These are phyloP conservation scores for Paraphaeosphaeria sporulosa DNA, from an alignment of 2,329 filamentous ascomycete species.

Conservation along the genomic window DNA sequence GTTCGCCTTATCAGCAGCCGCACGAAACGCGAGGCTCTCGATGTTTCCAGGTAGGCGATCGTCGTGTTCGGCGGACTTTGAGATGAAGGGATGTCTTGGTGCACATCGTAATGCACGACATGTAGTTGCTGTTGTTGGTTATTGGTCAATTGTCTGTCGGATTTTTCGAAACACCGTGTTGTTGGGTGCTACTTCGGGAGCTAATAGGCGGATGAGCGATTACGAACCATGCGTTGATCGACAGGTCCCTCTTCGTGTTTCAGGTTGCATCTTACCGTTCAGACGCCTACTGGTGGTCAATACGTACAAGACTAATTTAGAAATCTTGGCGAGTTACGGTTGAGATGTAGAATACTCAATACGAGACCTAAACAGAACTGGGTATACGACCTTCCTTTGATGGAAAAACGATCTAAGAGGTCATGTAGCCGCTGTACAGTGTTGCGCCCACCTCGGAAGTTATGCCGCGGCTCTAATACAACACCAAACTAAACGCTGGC, in stretches of 20 bases:
- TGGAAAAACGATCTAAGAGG: background rate
- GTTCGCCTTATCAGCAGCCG: slow-evolving; percentile 1
- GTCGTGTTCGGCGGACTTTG: background rate
- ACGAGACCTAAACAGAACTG: background rate
- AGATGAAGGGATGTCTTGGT: background rate
- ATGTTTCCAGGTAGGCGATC: background rate
- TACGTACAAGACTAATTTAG: slow-evolving; percentile 5
- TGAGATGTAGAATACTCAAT: background rate
- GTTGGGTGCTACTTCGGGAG: slow-evolving; percentile 2
- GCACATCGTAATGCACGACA: background rate
- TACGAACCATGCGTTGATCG: background rate
- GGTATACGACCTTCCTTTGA: background rate
- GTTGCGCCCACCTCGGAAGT: background rate
- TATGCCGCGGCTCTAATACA: background rate
- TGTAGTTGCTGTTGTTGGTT: background rate
- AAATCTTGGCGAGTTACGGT: background rate
- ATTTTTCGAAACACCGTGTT: slow-evolving; percentile 11
- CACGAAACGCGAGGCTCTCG: background rate
- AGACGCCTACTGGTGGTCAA: background rate
- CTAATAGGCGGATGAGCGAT: slow-evolving; percentile 6
- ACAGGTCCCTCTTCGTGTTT: slow-evolving; percentile 5
- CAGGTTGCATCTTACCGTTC: background rate
- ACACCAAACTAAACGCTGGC: background rate
- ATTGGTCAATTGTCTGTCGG: background rate
- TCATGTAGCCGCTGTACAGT: background rate